Base-by-base conservation (phyloP, 2,329 filamentous ascomycete species). In the Venturia nashicola region DNA sequence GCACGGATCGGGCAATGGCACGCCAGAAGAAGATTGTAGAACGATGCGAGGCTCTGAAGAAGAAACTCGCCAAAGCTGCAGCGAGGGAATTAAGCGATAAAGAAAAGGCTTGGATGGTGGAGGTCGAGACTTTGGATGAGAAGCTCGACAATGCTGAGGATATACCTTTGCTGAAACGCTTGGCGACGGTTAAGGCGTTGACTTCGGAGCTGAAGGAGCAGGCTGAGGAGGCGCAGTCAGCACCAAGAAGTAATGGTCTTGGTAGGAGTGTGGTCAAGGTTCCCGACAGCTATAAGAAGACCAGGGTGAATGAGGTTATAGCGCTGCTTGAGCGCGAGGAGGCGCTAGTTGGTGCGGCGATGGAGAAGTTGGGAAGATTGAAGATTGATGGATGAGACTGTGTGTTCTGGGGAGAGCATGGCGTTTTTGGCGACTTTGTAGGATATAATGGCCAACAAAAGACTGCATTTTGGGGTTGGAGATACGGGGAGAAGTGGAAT, bases 331-430 rank as follows among this genome's bases (percentile, higher is more conserved):
- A 87, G 65, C 77, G 87, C 36, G 86, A 90, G 74, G 83, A 83
- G 59, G 85, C 85, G 5, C 73, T 90, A 69, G 83, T 90, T 7
- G 86, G 89, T 68, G 86, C 84, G 27, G 82, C 88, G 27, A 85
- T 81, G 68, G 79, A 79, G 64, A 79, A 86, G 64, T 74, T 90
- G 67, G 83, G 86, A 72, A 81, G 79, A 66, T 74, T 90, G 63
- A 77, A 36, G 16, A 20, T 57, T 32, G 51, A 57, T 20, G 11
- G 32, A 36, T 55, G 27, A 55, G 32, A 7, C 11, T 39, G 36
- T 39, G 36, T 8, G 8, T 6, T 5, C 3, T 18, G 6, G 7
- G 27, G 2, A 27, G 27, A 4, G 4, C 27, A 27, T 27, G 27
- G 14, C 16, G 18, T 46, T 16, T 54, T 54, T 54, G 48, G 48